Base-by-base conservation (phyloP, 305 asterid genomes). In the Petunia hybrid region DNA sequence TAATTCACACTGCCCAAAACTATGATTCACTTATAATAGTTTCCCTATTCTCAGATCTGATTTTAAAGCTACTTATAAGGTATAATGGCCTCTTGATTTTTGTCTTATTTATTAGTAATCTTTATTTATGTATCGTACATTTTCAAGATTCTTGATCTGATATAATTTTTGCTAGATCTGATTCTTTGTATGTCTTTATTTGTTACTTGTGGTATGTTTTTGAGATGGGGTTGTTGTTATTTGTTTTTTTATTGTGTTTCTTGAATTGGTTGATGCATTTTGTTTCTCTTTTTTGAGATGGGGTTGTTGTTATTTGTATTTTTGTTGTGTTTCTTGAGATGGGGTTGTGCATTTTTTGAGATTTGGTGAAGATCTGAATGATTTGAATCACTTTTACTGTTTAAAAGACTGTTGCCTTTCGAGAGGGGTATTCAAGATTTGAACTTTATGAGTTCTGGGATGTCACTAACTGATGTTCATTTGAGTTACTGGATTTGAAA, bases 11-110 rank as follows among this genome's bases (percentile, higher is more conserved):
- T 36, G 38, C 69, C 69, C 69, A 63, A 63, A 4, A 35, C 2
- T 40, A 40, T 66, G 78, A 12, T 74, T 75, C 65, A 51, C 45
- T 71, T 35, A 1, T 48, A 71, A 71, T 62, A 53, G 14, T n/a
- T 71, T 38, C 35, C 61, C 31, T 10, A 46, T 48, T 46, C 77
- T 36, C 78, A 74, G 78, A 74, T 74, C 78, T 74, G 63, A 35
- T 73, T 41, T 73, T 51, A 3, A 35, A 51, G 38, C 63, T 74
- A 40, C 48, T 22, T 53, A 7, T 12, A 74, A 74, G 78, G 78
- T 74, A 74, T 42, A 12, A 6, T 42, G 12, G 31, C 16, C 6
- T 22, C n/a, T 14, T 67, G 14, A 40, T 40, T 5, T 67, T 7
- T 41, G 8, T 31, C n/a, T 31, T 14, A 43, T 69, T 62, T 8